These are phyloP conservation scores for Hydrangea macrophylla DNA, from an alignment of 148 eudicot genomes.

Conservation along the genomic window DNA sequence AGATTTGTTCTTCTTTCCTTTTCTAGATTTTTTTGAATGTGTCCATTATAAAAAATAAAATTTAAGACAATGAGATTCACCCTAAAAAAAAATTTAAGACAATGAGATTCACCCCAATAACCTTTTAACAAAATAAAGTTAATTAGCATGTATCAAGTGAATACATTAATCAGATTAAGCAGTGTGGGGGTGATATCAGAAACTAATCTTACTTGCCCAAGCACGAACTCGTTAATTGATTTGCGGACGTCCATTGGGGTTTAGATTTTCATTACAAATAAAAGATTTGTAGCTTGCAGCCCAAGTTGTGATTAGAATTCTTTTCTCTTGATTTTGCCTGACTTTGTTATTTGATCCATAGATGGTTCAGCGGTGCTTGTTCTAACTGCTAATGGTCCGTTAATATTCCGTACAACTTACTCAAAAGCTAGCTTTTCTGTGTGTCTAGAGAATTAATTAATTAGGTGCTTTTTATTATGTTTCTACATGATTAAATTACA, in stretches of 20 bases:
- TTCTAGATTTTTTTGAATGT: not conserved
- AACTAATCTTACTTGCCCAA: not conserved
- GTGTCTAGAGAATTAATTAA: not conserved
- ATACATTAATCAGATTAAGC: not conserved
- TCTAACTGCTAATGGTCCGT: not conserved
- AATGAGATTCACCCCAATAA: not conserved
- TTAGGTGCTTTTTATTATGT: not conserved
- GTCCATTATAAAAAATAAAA: too few species aligned
- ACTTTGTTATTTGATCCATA: not conserved
- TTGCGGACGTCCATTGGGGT: too few species aligned
- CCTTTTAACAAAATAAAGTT: not conserved
- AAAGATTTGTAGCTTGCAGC: not conserved
- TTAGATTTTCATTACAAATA: not conserved
- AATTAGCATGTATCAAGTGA: not conserved
- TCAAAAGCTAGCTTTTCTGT: not conserved
- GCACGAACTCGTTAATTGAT: too few species aligned
- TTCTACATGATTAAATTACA: not conserved
- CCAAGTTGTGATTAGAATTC: not conserved
- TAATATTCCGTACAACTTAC: not conserved
- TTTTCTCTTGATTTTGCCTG: not conserved
- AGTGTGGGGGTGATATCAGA: not conserved
- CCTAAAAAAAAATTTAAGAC: not conserved
- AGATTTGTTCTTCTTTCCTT: not conserved
- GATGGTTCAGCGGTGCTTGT: too few species aligned
- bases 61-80: not conserved